Conservation (phyloP, 352 stramenopile species). For the Pythium biforme region DNA sequence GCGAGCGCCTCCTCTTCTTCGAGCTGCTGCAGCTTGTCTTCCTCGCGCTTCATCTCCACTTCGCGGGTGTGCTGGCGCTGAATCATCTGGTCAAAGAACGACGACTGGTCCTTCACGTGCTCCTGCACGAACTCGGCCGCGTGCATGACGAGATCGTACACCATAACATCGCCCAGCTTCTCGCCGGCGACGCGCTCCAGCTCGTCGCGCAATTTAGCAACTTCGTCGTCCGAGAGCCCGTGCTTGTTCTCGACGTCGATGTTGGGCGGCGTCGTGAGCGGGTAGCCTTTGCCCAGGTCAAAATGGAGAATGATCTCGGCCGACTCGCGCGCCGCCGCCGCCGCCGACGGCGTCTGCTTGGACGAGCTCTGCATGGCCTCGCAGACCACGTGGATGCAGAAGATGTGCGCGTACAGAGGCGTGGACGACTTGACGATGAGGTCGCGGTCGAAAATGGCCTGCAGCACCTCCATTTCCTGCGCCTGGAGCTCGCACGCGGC, state of each 20-base stretch:
- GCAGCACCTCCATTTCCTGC: slow-evolving; percentile 80
- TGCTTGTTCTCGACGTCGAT: slow-evolving; percentile 68
- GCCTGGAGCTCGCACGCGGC: slow-evolving; percentile 63
- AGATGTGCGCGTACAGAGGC: slow-evolving; percentile 82
- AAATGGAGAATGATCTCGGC: slow-evolving; percentile 77
- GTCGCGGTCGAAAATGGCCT: slow-evolving; percentile 82
- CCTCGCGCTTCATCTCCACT: slow-evolving; percentile 55
- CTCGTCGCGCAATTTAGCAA: slow-evolving; percentile 46
- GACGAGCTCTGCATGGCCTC: slow-evolving; percentile 36
- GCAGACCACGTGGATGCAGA: slow-evolving; percentile 70
- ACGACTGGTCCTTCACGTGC: slow-evolving; percentile 80
- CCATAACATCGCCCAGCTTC: slow-evolving; percentile 70
- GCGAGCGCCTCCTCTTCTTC: slow-evolving; percentile 62
- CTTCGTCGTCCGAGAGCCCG: slow-evolving; percentile 70
- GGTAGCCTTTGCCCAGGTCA: slow-evolving; percentile 65
- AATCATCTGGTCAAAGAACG: slow-evolving; percentile 89
- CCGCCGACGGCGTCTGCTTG: too few relatives aligned
- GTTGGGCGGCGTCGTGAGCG: slow-evolving; percentile 59
- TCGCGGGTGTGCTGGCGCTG: slow-evolving; percentile 72
- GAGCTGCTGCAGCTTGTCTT: slow-evolving; percentile 49
- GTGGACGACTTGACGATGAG: slow-evolving; percentile 67
- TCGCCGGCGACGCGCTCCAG: slow-evolving; percentile 59
- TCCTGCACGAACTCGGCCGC: slow-evolving; percentile 82
- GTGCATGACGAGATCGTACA: slow-evolving; percentile 84
- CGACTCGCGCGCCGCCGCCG: slow-evolving; percentile 24